Evolutionary conservation across 495 filamentous ascomycete species (phyloP), one percentile per base, ranked within the genome.

Genomic region (Cercophora sp.): DNA sequence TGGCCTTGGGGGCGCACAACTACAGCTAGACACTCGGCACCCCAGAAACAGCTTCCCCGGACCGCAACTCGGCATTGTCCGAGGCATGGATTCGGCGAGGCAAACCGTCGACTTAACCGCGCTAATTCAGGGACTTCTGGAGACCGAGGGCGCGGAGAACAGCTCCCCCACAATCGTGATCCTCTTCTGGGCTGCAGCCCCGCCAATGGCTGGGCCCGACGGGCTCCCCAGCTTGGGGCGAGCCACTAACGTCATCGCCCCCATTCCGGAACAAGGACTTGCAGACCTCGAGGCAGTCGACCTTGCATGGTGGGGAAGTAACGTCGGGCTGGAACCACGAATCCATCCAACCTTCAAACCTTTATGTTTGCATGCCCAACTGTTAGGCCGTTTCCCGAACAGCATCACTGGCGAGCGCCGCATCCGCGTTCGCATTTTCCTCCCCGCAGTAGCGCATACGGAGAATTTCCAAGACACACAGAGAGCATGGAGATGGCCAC

Each of bases 351-450:
- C 16, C 42, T n/a, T 22, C 10, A 13, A 19, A 42, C 26, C 41
- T 26, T 36, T 15, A 35, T 49, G 46, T 35, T 42, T 56, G 31
- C 29, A 51, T 55, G 31, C 53, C 53, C 53, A 56, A 56, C 53
- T 56, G 46, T 47, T 24, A 56, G 46, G 18, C 35, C 44, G 31
- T 27, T 31, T n/a, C n/a, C n/a, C n/a, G n/a, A n/a, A n/a, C n/a
- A n/a, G n/a, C n/a, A n/a, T n/a, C n/a, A n/a, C n/a, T n/a, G n/a
- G n/a, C n/a, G n/a, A n/a, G n/a, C n/a, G n/a, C n/a, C n/a, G n/a
- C n/a, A n/a, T n/a, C n/a, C n/a, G n/a, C n/a, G n/a, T n/a, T n/a
- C n/a, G n/a, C n/a, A n/a, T n/a, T n/a, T n/a, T n/a, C n/a, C n/a
- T n/a, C 20, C 41, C 22, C 41, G 41, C 41, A 44, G 25, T n/a